Percentiles rank a stretch among this genome's conserved stretches.
These are phyloP conservation scores for Lizanozyma gosingica DNA, from an alignment of 1,139 yeast genomes.

Conservation along the genomic window DNA sequence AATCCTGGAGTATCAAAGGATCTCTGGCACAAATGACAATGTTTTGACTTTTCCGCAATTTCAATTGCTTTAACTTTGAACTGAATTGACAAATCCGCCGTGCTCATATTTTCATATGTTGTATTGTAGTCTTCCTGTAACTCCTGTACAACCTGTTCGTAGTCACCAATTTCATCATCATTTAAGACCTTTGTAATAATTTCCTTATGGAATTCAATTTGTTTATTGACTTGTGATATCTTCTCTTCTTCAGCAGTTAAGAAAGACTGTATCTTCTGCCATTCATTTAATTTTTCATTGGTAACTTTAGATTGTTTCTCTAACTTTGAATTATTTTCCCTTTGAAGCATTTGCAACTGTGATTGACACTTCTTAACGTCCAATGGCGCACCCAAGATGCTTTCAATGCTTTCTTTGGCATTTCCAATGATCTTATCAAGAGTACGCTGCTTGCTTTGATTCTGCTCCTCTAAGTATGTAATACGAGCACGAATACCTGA, in stretches of 20 bases:
- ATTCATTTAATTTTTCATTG: conserved; percentile 1
- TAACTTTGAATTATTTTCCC: conserved; percentile 6
- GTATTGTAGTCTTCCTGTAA: conserved; percentile 53
- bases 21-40: conserved; percentile 61
- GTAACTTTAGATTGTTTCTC: not conserved
- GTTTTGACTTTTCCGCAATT: conserved; percentile 44
- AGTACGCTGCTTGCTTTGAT: conserved; percentile 17
- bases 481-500: conserved; percentile 50
- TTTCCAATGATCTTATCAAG: conserved; percentile 13
- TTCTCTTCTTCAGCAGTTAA: not conserved
- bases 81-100: conserved; percentile 55
- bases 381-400: conserved; percentile 14
- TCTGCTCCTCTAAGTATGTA: conserved; percentile 32
- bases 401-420: conserved; percentile 9
- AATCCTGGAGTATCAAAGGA: conserved; percentile 39
- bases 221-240: conserved; percentile 2
- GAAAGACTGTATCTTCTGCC: not conserved
- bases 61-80: conserved; percentile 59
- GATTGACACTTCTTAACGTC: conserved; percentile 15
- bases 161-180: conserved; percentile 42
- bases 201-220: conserved; percentile 10
- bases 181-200: conserved; percentile 21
- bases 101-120: conserved; percentile 53
- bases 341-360: conserved; percentile 7
- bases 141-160: conserved; percentile 40